Percentiles rank a stretch among this genome's conserved stretches.
Evolutionary conservation across 78 protist species (phyloP).

Genomic region (Ministeria vibrans): DNA sequence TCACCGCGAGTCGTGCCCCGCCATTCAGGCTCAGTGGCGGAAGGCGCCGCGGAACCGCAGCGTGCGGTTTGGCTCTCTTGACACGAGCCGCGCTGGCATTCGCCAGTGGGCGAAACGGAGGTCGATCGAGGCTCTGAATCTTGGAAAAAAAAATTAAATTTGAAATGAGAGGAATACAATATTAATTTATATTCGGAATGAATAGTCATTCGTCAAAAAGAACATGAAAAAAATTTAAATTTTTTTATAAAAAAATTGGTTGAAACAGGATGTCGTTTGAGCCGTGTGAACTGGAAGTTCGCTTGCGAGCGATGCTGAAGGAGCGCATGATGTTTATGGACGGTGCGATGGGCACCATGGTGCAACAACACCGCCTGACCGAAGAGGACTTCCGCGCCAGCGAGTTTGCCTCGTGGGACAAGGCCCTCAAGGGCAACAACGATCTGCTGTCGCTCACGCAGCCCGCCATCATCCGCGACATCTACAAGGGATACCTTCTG

Average conservation of each 20-base stretch:
- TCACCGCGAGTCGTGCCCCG: too few relatives aligned
- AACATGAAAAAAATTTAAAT: not conserved
- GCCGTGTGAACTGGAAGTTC: not conserved
- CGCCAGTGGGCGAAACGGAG: too few relatives aligned
- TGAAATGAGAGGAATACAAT: not conserved
- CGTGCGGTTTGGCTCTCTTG: too few relatives aligned
- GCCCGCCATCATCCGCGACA: slow-evolving; percentile 80
- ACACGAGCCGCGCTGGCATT: too few relatives aligned
- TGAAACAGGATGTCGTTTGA: not conserved
- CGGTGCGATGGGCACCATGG: slow-evolving; percentile 98
- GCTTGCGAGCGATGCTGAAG: not conserved
- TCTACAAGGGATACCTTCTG: slow-evolving; percentile 78
- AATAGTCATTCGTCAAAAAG: not conserved
- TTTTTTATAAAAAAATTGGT: not conserved
- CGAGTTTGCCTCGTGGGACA: not conserved
- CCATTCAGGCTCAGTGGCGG: too few relatives aligned
- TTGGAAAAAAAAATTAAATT: too few relatives aligned
- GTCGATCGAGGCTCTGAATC: too few relatives aligned
- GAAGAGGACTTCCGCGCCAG: slow-evolving; percentile 85
- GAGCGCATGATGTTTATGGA: slow-evolving; percentile 62
- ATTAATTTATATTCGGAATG: too few relatives aligned
- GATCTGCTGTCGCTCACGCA: slow-evolving; percentile 85
- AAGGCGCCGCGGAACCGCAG: too few relatives aligned
- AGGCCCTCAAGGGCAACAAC: slow-evolving; percentile 94
- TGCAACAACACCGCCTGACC: slow-evolving; percentile 73